Conservation (phyloP, 805 yeast genomes). For the Tetrapisispora iriomotensis region DNA sequence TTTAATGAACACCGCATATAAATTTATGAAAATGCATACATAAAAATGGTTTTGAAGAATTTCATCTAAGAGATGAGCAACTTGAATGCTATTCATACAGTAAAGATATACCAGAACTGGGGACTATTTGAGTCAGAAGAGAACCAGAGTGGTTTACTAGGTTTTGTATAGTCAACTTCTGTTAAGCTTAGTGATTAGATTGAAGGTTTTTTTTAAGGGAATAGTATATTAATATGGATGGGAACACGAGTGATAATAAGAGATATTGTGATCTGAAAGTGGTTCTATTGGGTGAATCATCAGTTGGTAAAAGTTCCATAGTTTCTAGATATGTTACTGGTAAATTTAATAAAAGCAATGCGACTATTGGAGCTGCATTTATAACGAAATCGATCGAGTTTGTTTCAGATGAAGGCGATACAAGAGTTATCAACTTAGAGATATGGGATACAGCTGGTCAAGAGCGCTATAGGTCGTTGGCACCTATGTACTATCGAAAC, state of each 20-base stretch:
- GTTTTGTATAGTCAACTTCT: neutral
- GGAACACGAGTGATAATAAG: neutral
- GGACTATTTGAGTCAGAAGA: too few relatives aligned
- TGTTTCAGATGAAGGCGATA: conserved; percentile 27
- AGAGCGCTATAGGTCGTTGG: conserved; percentile 65
- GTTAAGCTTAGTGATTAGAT: too few relatives aligned
- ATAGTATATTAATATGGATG: neutral
- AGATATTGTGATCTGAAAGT: conserved; percentile 31
- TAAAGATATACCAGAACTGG: too few relatives aligned
- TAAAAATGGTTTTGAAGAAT: too few relatives aligned
- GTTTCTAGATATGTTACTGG: conserved; percentile 65
- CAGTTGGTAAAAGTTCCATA: conserved; percentile 60
- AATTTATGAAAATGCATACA: too few relatives aligned
- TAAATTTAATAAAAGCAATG: conserved; percentile 65
- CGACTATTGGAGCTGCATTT: conserved; percentile 82
- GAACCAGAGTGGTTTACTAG: too few relatives aligned
- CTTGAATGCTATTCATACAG: too few relatives aligned
- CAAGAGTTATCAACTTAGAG: conserved; percentile 44
- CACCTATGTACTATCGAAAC: conserved; percentile 77
- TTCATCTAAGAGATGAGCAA: too few relatives aligned
- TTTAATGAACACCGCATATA: too few relatives aligned
- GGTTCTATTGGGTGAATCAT: conserved; percentile 56
- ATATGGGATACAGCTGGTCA: conserved; percentile 89
- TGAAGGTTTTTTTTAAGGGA: too few relatives aligned
- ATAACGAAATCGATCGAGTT: conserved; percentile 55